phyloP scores from a whole-genome alignment of 257 asterid genomes.

The Nicotiana otophora region DNA sequence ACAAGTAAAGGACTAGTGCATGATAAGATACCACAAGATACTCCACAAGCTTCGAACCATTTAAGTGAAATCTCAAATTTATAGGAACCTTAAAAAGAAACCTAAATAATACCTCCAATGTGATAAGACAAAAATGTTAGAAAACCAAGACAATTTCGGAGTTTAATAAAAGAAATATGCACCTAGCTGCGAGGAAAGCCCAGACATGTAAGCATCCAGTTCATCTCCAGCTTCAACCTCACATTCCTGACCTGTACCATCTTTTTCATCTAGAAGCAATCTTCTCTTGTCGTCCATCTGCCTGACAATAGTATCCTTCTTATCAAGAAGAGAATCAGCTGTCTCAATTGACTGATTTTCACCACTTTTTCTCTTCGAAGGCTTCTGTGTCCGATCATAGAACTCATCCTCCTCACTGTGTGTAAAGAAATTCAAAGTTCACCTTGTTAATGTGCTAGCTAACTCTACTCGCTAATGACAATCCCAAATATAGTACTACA shows the following conservation, averaged over 20 bases:
- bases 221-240: conserved; percentile 65
- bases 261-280: conserved; percentile 41
- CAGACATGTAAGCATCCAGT: conserved; percentile 92
- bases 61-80: not conserved
- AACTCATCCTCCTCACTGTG: conserved; percentile 89
- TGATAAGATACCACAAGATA: not conserved
- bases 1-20: not conserved
- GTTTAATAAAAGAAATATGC: conserved; percentile 15
- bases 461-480: not conserved
- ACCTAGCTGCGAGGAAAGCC: conserved; percentile 94
- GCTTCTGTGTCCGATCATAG: conserved; percentile 80
- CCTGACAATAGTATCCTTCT: conserved; percentile 58
- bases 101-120: not conserved
- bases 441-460: not conserved
- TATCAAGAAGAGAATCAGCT: conserved; percentile 94
- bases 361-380: conserved; percentile 50
- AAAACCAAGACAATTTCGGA: conserved; percentile 1
- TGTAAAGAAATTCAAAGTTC: conserved; percentile 12
- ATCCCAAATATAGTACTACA: not conserved
- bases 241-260: not conserved
- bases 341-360: conserved; percentile 81
- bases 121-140: not conserved
- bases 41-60: not conserved
- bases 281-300: conserved; percentile 64
- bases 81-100: not conserved